These are phyloP conservation scores for Phytophthora citricola DNA, from an alignment of 352 stramenopile genomes.

Conservation along the genomic window DNA sequence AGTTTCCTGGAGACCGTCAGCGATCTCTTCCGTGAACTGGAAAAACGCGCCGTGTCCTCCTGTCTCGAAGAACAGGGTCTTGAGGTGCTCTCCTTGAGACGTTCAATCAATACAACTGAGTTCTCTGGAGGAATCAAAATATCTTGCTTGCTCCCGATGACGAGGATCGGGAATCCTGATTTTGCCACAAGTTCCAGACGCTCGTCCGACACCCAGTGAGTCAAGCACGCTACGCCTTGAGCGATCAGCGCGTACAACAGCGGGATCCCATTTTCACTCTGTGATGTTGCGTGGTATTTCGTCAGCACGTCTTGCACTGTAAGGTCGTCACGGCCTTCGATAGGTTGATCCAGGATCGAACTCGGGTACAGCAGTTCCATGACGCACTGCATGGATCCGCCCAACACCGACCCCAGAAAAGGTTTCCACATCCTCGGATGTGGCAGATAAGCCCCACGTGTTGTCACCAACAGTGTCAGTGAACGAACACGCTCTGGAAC, in stretches of 20 bases:
- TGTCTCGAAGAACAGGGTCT: slow-evolving; percentile 40
- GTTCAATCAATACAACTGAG: slow-evolving; percentile 36
- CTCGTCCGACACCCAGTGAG: slow-evolving; percentile 63
- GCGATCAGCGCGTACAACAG: slow-evolving; percentile 43
- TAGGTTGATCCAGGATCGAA: slow-evolving; percentile 29
- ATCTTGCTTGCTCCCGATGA: slow-evolving; percentile 56
- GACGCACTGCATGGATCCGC: slow-evolving; percentile 32
- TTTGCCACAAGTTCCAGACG: slow-evolving; percentile 44
- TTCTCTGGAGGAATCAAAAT: slow-evolving; percentile 52
- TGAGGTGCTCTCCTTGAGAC: slow-evolving; percentile 35
- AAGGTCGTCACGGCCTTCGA: slow-evolving; percentile 33
- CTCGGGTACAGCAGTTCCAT: slow-evolving; percentile 42
- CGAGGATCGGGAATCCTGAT: slow-evolving; percentile 53
- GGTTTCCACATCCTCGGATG: slow-evolving; percentile 39
- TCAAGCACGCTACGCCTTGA: slow-evolving; percentile 55
- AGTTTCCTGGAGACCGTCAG: slow-evolving; percentile 34
- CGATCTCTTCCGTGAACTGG: slow-evolving; percentile 47
- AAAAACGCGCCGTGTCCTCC: slow-evolving; percentile 43
- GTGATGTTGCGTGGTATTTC: slow-evolving; percentile 43
- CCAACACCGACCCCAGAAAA: slow-evolving; percentile 33
- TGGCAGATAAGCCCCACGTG: slow-evolving; percentile 33
- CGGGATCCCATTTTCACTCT: slow-evolving; percentile 26
- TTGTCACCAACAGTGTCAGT: slow-evolving; percentile 46
- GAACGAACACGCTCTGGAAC: slow-evolving; percentile 41
- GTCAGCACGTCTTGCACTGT: slow-evolving; percentile 42